phyloP scores from a whole-genome alignment of 345 rosid genomes.

The Excoecaria agallocha region DNA sequence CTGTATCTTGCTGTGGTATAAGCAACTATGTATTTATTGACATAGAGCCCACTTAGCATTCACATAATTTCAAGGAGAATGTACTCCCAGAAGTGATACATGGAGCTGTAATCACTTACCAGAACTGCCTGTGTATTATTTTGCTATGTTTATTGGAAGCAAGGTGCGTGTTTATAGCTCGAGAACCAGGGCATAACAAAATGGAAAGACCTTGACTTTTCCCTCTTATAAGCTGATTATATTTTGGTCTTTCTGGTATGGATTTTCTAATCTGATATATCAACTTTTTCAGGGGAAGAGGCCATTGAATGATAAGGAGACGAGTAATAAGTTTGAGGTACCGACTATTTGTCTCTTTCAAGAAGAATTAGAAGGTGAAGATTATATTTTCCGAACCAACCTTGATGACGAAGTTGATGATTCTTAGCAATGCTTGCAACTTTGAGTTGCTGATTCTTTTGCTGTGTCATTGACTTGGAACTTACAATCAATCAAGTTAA shows the following conservation, averaged over 20 bases:
- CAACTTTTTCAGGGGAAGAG: constrained; percentile 53
- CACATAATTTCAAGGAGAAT: neutral
- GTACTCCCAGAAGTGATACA: neutral
- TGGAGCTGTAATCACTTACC: neutral
- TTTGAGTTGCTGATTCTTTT: neutral
- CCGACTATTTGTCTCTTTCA: constrained; percentile 47
- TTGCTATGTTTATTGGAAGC: neutral
- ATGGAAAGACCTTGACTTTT: neutral
- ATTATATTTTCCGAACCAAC: constrained; percentile 61
- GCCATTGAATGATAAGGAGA: constrained; percentile 29
- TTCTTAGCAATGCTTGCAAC: constrained; percentile 10
- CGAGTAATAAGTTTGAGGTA: constrained; percentile 22
- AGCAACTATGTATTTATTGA: neutral
- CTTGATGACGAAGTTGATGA: constrained; percentile 34
- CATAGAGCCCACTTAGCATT: too few species aligned
- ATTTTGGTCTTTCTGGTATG: neutral
- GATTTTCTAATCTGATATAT: neutral
- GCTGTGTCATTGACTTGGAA: neutral
- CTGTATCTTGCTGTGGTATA: neutral
- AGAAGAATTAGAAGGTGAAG: constrained; percentile 84
- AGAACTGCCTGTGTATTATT: neutral
- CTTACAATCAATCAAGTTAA: constrained; percentile 10
- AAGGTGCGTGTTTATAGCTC: too few species aligned
- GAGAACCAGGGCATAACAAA: neutral
- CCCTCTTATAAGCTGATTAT: neutral